These are phyloP conservation scores for Mycosarcoma mackinlayi DNA, from an alignment of 1,284 basidiomycete genomes.

Conservation along the genomic window DNA sequence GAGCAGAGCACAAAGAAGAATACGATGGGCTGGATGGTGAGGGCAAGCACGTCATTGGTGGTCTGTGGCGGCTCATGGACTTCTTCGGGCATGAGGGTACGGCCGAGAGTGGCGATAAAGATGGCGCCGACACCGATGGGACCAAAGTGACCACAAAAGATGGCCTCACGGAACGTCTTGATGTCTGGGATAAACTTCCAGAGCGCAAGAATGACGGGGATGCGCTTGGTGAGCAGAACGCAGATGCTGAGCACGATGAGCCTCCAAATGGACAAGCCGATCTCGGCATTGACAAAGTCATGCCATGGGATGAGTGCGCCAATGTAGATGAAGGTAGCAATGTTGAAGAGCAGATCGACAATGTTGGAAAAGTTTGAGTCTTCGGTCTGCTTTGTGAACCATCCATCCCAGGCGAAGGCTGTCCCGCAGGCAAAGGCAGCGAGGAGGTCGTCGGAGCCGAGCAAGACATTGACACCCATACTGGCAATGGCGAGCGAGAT, in stretches of 20 bases:
- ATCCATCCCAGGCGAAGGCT: slow-evolving; percentile 92
- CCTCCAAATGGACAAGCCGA: slow-evolving; percentile 60
- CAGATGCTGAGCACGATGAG: slow-evolving; percentile 63
- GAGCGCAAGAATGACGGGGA: slow-evolving; percentile 64
- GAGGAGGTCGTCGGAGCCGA: slow-evolving; percentile 66
- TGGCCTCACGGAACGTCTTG: slow-evolving; percentile 67
- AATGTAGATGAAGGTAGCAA: slow-evolving; percentile 68
- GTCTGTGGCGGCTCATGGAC: slow-evolving; percentile 58
- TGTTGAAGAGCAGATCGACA: slow-evolving; percentile 79
- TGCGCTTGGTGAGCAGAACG: slow-evolving; percentile 63
- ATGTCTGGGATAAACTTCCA: slow-evolving; percentile 68
- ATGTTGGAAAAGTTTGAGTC: slow-evolving; percentile 87
- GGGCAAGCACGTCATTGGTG: slow-evolving; percentile 61
- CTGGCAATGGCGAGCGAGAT: slow-evolving; percentile 84
- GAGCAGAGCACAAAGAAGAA: slow-evolving; percentile 68
- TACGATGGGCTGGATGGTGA: slow-evolving; percentile 67
- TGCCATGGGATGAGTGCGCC: slow-evolving; percentile 68
- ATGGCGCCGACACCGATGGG: slow-evolving; percentile 68
- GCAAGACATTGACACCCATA: slow-evolving; percentile 73
- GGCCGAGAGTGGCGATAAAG: slow-evolving; percentile 65
- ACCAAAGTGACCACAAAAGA: slow-evolving; percentile 67
- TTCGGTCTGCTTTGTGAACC: slow-evolving; percentile 96
- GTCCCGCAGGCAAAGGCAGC: slow-evolving; percentile 93
- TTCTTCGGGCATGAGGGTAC: slow-evolving; percentile 60
- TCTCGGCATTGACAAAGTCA: slow-evolving; percentile 53